Base-by-base conservation (phyloP, 1,139 yeast genomes). In the Geotrichum phurueaensis region DNA sequence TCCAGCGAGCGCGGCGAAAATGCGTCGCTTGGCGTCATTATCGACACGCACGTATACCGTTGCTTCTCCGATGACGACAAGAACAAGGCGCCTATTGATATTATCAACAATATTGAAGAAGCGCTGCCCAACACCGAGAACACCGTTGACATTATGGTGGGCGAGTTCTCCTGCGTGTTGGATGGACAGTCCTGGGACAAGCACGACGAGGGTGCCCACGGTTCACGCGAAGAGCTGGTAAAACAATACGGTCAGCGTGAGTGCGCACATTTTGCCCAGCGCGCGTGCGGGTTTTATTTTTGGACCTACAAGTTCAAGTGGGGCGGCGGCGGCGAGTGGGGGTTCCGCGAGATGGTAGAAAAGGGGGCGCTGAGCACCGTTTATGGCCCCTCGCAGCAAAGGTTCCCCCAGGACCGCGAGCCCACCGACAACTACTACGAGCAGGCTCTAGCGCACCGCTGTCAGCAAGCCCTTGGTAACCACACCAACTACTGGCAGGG, bases 311-410 rank as follows among this genome's bases (percentile, higher is more conserved):
- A 89, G 73, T 92, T 92, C 70, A 84, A 87, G 70, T 80, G 84
- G 60, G 97, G 97, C 1, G 87, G 86, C 69, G 97, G 97, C 50
- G 98, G 97, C 12, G 97, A 90, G 75, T 92, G 98, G 98, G 97
- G 94, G 60, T 86, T 89, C 73, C 80, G 81, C 53, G 89, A 91
- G 54, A 89, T 89, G 94, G 76, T 82, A 31, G 84, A 86, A 33
- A 76, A 77, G 61, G 92, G 92, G 0, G 84, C 86, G 10, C 67
- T 78, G 60, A 62, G 55, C 53, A 63, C 55, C 5, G 59, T 58
- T 10, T 57, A 51, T 45, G 49, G 49, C 2, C 53, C 52, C 5
- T 23, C n/a, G 20, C 48, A 51, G 51, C 51, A 45, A 9, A 20
- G 53, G 47, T 58, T 43, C 51, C 63, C 63, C 3, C 5, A 52